Conservation (phyloP, 345 rosid genomes). For the Salix purpurea region DNA sequence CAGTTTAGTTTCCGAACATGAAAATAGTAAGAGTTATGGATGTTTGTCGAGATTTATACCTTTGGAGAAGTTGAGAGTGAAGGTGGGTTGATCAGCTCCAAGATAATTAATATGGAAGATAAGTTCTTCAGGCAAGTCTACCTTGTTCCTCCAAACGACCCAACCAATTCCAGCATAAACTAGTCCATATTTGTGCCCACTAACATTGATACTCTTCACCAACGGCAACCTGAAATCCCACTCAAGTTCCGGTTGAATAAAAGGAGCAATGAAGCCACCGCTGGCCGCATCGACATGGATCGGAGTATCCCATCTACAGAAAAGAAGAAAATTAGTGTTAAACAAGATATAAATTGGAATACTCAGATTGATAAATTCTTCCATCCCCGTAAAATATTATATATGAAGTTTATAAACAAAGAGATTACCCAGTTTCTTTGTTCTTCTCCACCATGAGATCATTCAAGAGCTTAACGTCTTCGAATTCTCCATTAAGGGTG, state of each 20-base stretch:
- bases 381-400: no score
- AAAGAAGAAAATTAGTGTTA: not conserved
- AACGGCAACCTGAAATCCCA: conserved; percentile 30
- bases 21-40: not conserved
- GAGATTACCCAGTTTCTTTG: conserved; percentile 19
- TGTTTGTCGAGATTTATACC: not conserved
- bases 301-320: conserved; percentile 21
- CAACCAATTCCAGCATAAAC: conserved; percentile 29
- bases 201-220: conserved; percentile 29
- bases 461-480: conserved; percentile 25
- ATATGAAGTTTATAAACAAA: not conserved
- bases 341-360: not conserved
- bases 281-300: conserved; percentile 31
- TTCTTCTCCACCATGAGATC: conserved; percentile 22
- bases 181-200: conserved; percentile 29
- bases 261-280: conserved; percentile 30
- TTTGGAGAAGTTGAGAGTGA: conserved; percentile 33
- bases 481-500: conserved; percentile 31
- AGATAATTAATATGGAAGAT: conserved; percentile 28
- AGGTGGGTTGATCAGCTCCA: conserved; percentile 29
- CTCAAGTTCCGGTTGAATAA: conserved; percentile 19
- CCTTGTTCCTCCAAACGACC: conserved; percentile 29
- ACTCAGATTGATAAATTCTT: no score
- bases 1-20: not conserved
- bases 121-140: conserved; percentile 25